Base-by-base conservation (phyloP, 371 early-diverging fungal species). In the Rhizopus sp. region DNA sequence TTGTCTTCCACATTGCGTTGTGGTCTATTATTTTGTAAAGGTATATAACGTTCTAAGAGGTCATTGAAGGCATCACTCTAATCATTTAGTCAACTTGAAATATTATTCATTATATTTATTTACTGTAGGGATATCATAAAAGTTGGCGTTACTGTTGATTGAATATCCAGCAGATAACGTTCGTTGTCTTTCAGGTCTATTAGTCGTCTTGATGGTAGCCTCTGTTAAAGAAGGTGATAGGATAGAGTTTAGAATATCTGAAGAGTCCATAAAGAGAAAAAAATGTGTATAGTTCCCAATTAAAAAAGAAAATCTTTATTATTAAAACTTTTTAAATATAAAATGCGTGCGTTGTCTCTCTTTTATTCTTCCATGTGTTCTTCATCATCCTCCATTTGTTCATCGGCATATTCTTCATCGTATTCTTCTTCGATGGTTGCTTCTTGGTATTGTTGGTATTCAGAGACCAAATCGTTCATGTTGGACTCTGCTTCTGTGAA, bases 381-480 rank as follows among this genome's bases (percentile, higher is more conserved):
- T 53, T 73, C 84, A 55, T 81, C 80, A 34, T 84, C 88, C 33
- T 78, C 83, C 44, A 71, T 75, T 30, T 63, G 50, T 30, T 60
- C 63, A 35, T 50, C 55, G 10, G 32, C 42, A 16, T 62, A 55
- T 32, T 48, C 49, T 37, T 59, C 64, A 31, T 83, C 78, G 5
- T 58, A 56, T 41, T 82, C 87, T 49, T 89, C 90, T 53, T 90
- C 90, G 46, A 84, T 78, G 31, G 90, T 85, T 31, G 91, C 92
- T 64, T 90, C 94, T 81, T 96, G 96, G 81, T 98, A 97, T 80
- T 98, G 99, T 76, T 96, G 96, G 80, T 98, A 98, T 76, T 98
- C 99, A 63, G 92, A 93, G 7, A 95, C 90, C 57, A 98, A 78
- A 75, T 98, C 99, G 78, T 92, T 90, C 95, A 93, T 93, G 84